Conservation (phyloP, 768 basidiomycete species). For the Gelatoporia subvermispora region DNA sequence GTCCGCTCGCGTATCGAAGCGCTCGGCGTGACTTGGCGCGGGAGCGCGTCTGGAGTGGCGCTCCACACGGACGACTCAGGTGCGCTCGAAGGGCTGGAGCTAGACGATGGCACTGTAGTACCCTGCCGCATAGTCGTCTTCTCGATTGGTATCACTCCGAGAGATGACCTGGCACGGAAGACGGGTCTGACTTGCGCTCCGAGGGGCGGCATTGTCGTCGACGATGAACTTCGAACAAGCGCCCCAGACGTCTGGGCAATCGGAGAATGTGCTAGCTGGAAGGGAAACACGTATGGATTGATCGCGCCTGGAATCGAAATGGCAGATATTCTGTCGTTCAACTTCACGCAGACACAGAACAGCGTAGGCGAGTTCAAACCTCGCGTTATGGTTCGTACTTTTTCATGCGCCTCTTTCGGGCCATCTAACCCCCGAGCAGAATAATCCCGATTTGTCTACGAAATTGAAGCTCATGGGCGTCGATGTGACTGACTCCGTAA, state of each 20-base stretch:
- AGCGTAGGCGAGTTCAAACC: slow-evolving; percentile 34
- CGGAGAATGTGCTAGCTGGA: slow-evolving; percentile 73
- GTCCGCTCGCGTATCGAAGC: slow-evolving; percentile 54
- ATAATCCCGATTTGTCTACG: slow-evolving; percentile 63
- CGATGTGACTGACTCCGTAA: slow-evolving; percentile 31
- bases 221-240: slow-evolving; percentile 53
- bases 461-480: slow-evolving; percentile 65
- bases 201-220: slow-evolving; percentile 54
- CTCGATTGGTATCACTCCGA: slow-evolving; percentile 66
- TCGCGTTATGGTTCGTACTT: slow-evolving; percentile 36
- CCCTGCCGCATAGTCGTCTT: slow-evolving; percentile 55
- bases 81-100: slow-evolving; percentile 42
- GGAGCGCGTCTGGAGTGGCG: slow-evolving; percentile 33
- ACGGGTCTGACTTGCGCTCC: slow-evolving; percentile 46
- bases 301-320: slow-evolving; percentile 75
- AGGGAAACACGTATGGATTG: slow-evolving; percentile 62
- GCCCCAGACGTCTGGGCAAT: slow-evolving; percentile 62
- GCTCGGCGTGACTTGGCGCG: slow-evolving; percentile 54
- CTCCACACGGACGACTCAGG: slow-evolving; percentile 31
- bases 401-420: background rate
- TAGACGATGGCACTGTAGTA: slow-evolving; percentile 43
- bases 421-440: slow-evolving; percentile 29
- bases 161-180: slow-evolving; percentile 58
- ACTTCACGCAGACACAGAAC: slow-evolving; percentile 54
- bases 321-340: slow-evolving; percentile 73